phyloP scores from a whole-genome alignment of 2,329 filamentous ascomycete genomes.

The Didymellaceae sp. region DNA sequence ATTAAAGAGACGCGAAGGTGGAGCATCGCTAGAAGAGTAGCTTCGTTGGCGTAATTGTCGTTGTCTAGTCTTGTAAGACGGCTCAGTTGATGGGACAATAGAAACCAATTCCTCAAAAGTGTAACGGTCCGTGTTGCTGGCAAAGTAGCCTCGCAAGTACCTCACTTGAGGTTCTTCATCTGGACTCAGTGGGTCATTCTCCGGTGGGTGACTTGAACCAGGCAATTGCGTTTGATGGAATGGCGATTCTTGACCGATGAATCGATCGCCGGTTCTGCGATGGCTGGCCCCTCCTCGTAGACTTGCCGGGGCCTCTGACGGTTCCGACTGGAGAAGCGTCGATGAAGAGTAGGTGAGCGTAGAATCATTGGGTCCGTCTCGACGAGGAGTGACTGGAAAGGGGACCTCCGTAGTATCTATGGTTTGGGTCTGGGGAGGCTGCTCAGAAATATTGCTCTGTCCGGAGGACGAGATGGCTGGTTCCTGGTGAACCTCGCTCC shows the following conservation, averaged over 20 bases:
- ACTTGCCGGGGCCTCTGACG: conserved; percentile 24
- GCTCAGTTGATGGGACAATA: conserved; percentile 30
- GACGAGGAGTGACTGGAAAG: conserved; percentile 3
- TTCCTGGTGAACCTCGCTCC: background rate
- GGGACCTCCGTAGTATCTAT: background rate
- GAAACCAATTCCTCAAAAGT: conserved; percentile 8
- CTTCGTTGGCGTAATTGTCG: conserved; percentile 24
- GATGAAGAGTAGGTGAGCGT: conserved; percentile 8
- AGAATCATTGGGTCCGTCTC: conserved; percentile 16
- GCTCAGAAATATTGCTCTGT: background rate
- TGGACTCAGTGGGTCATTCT: background rate
- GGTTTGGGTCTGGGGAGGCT: too few relatives aligned
- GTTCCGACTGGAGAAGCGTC: conserved; percentile 9
- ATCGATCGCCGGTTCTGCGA: conserved; percentile 4
- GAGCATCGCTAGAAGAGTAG: conserved; percentile 33
- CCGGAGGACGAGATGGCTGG: background rate
- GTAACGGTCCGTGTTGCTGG: background rate
- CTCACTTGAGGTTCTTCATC: background rate
- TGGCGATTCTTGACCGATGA: conserved; percentile 18
- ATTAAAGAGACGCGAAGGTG: conserved; percentile 13
- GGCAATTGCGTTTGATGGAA: conserved; percentile 25
- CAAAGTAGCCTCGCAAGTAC: conserved; percentile 19
- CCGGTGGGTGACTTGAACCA: conserved; percentile 17
- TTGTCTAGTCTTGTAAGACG: conserved; percentile 19
- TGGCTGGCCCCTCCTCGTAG: conserved; percentile 24